Evolutionary conservation across 129 eudicot genomes (phyloP).

Genomic region (Calendula officinalis): DNA sequence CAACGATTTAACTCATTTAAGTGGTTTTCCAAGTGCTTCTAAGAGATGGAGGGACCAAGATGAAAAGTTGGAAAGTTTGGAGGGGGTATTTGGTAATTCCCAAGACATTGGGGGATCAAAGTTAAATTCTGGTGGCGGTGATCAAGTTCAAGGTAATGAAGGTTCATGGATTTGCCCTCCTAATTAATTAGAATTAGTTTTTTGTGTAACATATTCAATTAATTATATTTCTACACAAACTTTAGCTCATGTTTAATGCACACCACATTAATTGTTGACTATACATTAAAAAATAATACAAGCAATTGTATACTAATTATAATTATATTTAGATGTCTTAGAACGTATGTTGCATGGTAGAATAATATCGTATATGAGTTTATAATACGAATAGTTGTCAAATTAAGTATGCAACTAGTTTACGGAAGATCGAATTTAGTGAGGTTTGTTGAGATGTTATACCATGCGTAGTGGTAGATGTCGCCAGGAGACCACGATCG

Average conservation of each 20-base stretch:
- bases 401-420: background rate
- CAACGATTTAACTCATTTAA: conserved; percentile 4
- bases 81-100: conserved; percentile 25
- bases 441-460: conserved; percentile 19
- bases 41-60: conserved; percentile 30
- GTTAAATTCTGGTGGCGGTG: conserved; percentile 33
- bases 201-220: background rate
- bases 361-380: no score
- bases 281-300: no score
- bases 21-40: conserved; percentile 31
- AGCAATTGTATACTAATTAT: no score
- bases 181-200: conserved; percentile 25
- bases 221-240: conserved; percentile 9
- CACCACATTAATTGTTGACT: no score
- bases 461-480: no score
- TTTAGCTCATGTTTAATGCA: background rate
- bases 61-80: conserved; percentile 33
- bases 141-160: conserved; percentile 47
- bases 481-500: background rate
- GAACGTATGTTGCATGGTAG: no score
- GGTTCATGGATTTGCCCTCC: conserved; percentile 63
- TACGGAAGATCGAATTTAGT: background rate
- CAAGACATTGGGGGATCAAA: conserved; percentile 33
- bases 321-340: no score
- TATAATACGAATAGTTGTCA: background rate